Evolutionary conservation across 768 basidiomycete species (phyloP).

Genomic region (Suillus subluteus): DNA sequence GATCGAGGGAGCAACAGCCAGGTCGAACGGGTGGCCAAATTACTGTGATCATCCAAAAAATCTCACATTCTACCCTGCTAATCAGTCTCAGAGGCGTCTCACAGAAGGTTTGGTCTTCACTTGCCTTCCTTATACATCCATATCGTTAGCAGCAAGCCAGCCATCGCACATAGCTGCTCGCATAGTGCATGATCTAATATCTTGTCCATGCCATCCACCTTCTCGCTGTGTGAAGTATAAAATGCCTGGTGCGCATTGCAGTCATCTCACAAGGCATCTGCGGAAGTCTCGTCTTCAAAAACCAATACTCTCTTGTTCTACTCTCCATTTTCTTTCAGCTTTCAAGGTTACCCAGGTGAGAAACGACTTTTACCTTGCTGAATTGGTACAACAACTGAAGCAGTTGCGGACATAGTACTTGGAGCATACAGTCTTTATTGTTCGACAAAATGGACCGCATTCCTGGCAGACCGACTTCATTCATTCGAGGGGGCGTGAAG

Average conservation of each 20-base stretch:
- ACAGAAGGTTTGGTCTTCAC: background rate
- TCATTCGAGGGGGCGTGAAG: slow-evolving; percentile 4
- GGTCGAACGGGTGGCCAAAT: background rate
- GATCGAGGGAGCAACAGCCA: background rate
- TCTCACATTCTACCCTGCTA: background rate
- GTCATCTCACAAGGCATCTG: background rate
- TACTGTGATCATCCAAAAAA: background rate
- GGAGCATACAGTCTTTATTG: background rate
- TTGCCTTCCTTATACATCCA: background rate
- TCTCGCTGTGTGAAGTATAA: background rate
- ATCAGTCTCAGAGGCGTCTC: background rate
- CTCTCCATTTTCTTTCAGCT: background rate
- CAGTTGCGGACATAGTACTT: background rate
- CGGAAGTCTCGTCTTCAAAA: background rate
- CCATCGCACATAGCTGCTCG: background rate
- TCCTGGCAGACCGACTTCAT: background rate
- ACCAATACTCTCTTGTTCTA: background rate
- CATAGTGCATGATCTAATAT: background rate
- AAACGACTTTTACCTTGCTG: no score
- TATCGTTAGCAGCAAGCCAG: background rate
- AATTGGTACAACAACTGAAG: background rate
- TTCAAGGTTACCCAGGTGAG: background rate
- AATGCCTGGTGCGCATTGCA: background rate
- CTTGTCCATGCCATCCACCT: background rate
- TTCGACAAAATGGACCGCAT: background rate